Conservation (phyloP, 345 rosid species). For the Citropsis articulata region DNA sequence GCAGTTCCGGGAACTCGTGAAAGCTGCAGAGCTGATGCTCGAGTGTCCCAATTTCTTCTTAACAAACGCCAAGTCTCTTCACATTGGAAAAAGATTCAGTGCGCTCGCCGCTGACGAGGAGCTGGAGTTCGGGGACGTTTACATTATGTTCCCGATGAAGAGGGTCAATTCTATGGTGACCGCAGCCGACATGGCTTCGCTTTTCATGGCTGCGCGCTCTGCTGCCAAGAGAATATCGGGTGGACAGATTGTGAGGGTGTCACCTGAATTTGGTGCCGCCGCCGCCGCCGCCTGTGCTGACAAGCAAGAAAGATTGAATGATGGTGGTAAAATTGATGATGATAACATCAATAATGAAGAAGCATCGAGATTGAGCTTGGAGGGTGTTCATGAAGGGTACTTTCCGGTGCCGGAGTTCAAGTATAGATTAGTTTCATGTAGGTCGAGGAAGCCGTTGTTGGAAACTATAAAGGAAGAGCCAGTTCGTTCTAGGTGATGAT, state of each 20-base stretch:
- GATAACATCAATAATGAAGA: neutral
- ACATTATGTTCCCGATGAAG: constrained; percentile 62
- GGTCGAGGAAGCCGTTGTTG: constrained; percentile 56
- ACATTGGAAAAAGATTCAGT: constrained; percentile 51
- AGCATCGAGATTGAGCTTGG: constrained; percentile 25
- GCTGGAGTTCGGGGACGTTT: constrained; percentile 51
- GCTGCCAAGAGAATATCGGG: constrained; percentile 35
- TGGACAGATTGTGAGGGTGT: constrained; percentile 19
- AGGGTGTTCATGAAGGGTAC: constrained; percentile 25
- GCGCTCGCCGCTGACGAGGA: constrained; percentile 62
- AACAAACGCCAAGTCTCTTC: constrained; percentile 41
- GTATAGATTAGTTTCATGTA: constrained; percentile 35
- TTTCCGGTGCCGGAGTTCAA: constrained; percentile 26
- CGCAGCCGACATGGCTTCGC: constrained; percentile 51
- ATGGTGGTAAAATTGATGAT: neutral
- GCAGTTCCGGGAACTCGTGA: constrained; percentile 41
- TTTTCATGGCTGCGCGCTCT: constrained; percentile 50
- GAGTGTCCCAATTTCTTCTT: constrained; percentile 60
- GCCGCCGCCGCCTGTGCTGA: neutral
- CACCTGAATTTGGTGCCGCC: constrained; percentile 13
- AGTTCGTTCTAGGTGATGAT: constrained; percentile 21
- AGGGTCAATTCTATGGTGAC: constrained; percentile 42
- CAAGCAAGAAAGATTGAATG: neutral
- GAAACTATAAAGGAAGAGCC: constrained; percentile 62
- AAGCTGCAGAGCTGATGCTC: constrained; percentile 69